These are phyloP conservation scores for Alternaria ventricosa DNA, from an alignment of 2,329 filamentous ascomycete species.

Conservation along the genomic window DNA sequence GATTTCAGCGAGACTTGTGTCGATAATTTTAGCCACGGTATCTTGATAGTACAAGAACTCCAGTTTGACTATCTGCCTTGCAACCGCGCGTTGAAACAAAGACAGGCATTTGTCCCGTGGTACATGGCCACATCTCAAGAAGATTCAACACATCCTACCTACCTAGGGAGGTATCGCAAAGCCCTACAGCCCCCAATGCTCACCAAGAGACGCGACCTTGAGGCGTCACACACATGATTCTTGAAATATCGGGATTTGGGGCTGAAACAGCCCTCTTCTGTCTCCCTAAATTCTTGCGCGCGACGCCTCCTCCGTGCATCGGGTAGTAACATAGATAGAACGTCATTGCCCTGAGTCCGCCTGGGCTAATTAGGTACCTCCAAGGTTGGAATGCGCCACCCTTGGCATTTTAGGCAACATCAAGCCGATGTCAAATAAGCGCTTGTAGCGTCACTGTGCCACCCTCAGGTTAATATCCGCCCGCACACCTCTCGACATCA, in stretches of 20 bases:
- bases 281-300: not conserved
- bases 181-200: not conserved
- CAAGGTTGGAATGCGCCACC: not conserved
- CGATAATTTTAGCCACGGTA: not conserved
- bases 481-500: constrained; percentile 4
- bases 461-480: not conserved
- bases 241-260: not conserved
- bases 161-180: not conserved
- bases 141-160: not conserved
- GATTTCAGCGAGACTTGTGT: not conserved
- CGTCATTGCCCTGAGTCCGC: not conserved
- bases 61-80: not conserved
- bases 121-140: not conserved
- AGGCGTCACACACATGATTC: not conserved
- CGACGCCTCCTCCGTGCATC: not conserved
- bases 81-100: not conserved
- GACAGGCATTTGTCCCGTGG: constrained; percentile 7
- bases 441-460: not conserved
- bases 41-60: not conserved
- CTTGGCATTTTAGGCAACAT: not conserved
- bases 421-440: not conserved
- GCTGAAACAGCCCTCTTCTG: not conserved
- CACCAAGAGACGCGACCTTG: not conserved
- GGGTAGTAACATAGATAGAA: not conserved
- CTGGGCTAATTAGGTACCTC: not conserved